Evolutionary conservation across 257 asterid species (phyloP).

Genomic region (Lavandula angustifolia): DNA sequence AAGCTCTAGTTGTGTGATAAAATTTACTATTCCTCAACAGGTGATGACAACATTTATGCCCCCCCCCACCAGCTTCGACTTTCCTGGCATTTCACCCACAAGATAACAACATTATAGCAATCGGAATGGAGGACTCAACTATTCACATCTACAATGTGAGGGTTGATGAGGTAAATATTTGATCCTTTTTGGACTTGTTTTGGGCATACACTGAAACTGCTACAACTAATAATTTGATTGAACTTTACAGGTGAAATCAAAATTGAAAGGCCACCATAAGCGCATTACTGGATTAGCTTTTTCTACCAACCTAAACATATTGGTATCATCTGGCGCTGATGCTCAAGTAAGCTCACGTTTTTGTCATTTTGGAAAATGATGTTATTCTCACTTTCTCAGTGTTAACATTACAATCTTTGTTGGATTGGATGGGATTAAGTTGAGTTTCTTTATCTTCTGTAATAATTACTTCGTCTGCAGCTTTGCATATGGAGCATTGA

Average conservation of each 20-base stretch:
- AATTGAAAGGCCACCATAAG: slow-evolving; percentile 83
- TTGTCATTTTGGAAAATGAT: slow-evolving; percentile 2
- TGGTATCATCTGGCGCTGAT: slow-evolving; percentile 95
- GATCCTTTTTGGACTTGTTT: slow-evolving; percentile 18
- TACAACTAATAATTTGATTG: slow-evolving; percentile 15
- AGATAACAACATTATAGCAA: slow-evolving; percentile 92
- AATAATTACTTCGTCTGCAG: slow-evolving; percentile 40
- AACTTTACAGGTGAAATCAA: slow-evolving; percentile 69
- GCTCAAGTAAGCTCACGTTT: slow-evolving; percentile 67
- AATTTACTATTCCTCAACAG: slow-evolving; percentile 37
- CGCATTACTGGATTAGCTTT: slow-evolving; percentile 92
- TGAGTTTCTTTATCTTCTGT: slow-evolving; percentile 19
- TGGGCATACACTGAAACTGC: not conserved
- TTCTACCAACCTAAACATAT: slow-evolving; percentile 76
- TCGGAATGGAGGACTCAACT: slow-evolving; percentile 98
- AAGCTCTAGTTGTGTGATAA: slow-evolving; percentile 21
- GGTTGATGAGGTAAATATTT: slow-evolving; percentile 73
- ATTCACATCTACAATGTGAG: slow-evolving; percentile 93
- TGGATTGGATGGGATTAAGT: slow-evolving; percentile 5
- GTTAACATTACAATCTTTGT: not conserved
- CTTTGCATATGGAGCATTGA: slow-evolving; percentile 95
- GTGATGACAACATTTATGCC: slow-evolving; percentile 98
- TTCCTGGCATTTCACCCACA: slow-evolving; percentile 93
- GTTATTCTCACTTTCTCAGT: not conserved
- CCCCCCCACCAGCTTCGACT: slow-evolving; percentile 95